A percentile compares a stretch with the other conserved stretches of the same genome.
Conservation (phyloP, 495 filamentous ascomycete genomes). For the Aspergillus funiculosus region DNA sequence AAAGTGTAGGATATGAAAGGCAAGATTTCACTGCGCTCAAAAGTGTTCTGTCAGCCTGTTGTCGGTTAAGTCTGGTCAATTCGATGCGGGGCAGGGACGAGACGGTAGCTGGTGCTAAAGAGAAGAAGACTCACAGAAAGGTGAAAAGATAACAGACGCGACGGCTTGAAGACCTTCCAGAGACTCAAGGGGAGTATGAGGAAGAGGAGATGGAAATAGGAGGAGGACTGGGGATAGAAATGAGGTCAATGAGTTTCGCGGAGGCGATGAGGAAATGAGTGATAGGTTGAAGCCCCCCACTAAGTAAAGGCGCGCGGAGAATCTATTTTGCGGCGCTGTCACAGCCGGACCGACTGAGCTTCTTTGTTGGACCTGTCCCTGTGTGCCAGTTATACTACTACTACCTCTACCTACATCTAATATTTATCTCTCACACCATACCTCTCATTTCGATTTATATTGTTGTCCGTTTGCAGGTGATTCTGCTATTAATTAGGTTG, state of each 20-base stretch:
- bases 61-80: constrained; percentile 7
- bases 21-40: not conserved
- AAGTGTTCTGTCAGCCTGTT: constrained; percentile 10
- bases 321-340: constrained; percentile 37
- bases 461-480: not conserved
- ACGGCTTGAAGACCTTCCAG: not conserved
- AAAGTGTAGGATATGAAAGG: not conserved
- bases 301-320: constrained; percentile 31
- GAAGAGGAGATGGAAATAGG: constrained; percentile 5
- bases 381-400: no score
- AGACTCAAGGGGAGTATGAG: not conserved
- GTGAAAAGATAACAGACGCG: not conserved
- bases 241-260: constrained; percentile 4
- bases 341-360: not conserved
- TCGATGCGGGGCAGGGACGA: constrained; percentile 6
- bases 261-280: constrained; percentile 17
- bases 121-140: not conserved
- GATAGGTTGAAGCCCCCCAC: constrained; percentile 25
- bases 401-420: no score
- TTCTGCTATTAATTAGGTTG: no score
- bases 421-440: no score
- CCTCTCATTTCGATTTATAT: not conserved
- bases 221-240: constrained; percentile 12
- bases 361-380: no score
- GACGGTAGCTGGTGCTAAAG: not conserved